Evolutionary conservation across 305 asterid species (phyloP), one percentile per base, ranked within the genome.

Genomic region (Fraxinus platypoda): DNA sequence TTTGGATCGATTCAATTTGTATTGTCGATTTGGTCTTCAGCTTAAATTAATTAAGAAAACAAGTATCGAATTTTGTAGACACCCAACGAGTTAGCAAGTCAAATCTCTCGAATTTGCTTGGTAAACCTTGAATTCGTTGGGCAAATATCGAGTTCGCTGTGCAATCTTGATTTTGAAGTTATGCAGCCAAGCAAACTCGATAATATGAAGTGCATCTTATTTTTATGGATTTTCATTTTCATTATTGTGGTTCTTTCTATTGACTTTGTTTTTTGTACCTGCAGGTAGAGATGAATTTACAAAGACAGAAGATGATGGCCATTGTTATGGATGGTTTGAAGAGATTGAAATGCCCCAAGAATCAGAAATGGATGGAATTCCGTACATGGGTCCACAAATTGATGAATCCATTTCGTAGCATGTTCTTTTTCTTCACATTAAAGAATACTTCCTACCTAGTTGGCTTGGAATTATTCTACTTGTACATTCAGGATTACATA

Each of bases 351-450:
- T 82, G 84, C 95, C 97, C 0, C 75, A 84, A 59, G 98, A 94
- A 77, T 91, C 97, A 8, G 92, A 91, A 85, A 93, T 94, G 97
- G 97, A 93, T 54, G 87, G 87, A 8, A 91, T 94, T 75, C 88
- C 82, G 82, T 93, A 94, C 80, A 82, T 85, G 91, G 98, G 98
- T 21, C 97, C 98, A 9, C 87, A 86, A 78, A 89, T 94, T 74
- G 33, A 81, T 59, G 71, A 57, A 33, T 12, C 80, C 26, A 34
- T 76, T 72, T 52, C 43, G 59, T 75, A 64, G 7, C 59, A 49
- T 4, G 59, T 15, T 49, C 7, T 41, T 41, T 41, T 41, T 2
- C 49, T 41, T 41, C 49, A 41, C 3, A 41, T 41, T 41, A 41
- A 41, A 41, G 15, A 41, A 41, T 41, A 41, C 41, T 7, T 41